Evolutionary conservation across 345 rosid species (phyloP).

Genomic region (Brassica rapa): DNA sequence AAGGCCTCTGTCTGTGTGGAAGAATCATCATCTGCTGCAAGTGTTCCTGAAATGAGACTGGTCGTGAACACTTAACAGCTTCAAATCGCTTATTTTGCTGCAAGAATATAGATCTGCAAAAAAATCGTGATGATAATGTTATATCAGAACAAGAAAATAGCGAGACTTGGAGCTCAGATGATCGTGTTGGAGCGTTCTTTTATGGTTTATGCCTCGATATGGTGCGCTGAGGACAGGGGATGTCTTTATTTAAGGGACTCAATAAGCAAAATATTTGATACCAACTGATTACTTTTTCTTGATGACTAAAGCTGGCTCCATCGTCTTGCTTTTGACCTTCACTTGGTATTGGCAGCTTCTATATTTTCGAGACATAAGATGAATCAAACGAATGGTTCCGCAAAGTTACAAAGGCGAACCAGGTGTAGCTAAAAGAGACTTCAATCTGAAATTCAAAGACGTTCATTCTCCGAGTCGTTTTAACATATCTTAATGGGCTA

Average conservation of each 20-base stretch:
- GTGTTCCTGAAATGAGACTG: constrained; percentile 55
- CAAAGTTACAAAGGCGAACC: no score
- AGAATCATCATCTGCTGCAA: constrained; percentile 43
- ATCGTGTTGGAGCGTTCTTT: constrained; percentile 77
- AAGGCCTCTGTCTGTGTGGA: constrained; percentile 41
- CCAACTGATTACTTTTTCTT: no score
- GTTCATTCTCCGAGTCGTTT: no score
- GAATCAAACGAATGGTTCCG: no score
- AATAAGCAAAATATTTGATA: no score
- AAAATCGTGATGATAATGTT: constrained; percentile 45
- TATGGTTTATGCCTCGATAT: constrained; percentile 87
- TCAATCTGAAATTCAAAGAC: no score
- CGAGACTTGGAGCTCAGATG: constrained; percentile 54
- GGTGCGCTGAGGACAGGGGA: constrained; percentile 77
- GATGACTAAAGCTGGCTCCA: no score
- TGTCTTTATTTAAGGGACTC: no score
- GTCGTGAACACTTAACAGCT: constrained; percentile 65
- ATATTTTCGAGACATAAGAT: no score
- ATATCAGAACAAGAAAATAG: constrained; percentile 43
- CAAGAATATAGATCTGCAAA: constrained; percentile 70
- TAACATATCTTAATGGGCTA: background rate
- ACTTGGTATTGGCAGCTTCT: no score
- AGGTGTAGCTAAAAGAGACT: no score
- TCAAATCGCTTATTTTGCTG: constrained; percentile 84
- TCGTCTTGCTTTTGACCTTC: no score